These are phyloP conservation scores for Colletotrichum magnum DNA, from an alignment of 2,329 filamentous ascomycete genomes.

Conservation along the genomic window DNA sequence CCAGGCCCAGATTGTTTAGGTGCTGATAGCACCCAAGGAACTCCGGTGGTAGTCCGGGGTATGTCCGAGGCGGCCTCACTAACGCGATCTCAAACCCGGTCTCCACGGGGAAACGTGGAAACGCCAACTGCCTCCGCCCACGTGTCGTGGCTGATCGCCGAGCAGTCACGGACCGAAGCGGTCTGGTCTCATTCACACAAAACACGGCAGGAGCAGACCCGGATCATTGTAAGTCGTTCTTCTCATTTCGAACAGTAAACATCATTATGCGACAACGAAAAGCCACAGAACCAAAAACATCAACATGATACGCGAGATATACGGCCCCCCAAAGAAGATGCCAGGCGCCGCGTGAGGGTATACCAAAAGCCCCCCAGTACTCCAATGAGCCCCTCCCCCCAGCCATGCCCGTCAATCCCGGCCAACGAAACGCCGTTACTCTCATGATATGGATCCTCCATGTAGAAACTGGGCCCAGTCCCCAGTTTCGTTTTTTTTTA, in stretches of 20 bases:
- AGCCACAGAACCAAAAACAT: not conserved
- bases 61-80: no score
- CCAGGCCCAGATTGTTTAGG: no score
- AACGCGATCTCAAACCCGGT: no score
- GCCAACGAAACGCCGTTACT: conserved; percentile 26
- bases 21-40: no score
- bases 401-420: conserved; percentile 10
- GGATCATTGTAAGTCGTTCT: not conserved
- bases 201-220: not conserved
- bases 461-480: conserved; percentile 1
- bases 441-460: conserved; percentile 13
- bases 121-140: no score
- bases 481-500: conserved; percentile 17
- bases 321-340: not conserved
- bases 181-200: no score
- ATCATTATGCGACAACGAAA: conserved; percentile 15
- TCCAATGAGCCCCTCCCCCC: conserved; percentile 17
- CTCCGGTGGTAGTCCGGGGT: no score
- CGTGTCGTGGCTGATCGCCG: no score
- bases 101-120: no score
- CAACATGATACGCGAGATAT: no score
- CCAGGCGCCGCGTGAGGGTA: conserved; percentile 36
- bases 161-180: not conserved
- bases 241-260: conserved; percentile 5
- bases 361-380: conserved; percentile 30